A percentile compares a stretch with the other conserved stretches of the same genome.
Conservation (phyloP, 805 yeast species). For the Kazachstania martiniae region DNA sequence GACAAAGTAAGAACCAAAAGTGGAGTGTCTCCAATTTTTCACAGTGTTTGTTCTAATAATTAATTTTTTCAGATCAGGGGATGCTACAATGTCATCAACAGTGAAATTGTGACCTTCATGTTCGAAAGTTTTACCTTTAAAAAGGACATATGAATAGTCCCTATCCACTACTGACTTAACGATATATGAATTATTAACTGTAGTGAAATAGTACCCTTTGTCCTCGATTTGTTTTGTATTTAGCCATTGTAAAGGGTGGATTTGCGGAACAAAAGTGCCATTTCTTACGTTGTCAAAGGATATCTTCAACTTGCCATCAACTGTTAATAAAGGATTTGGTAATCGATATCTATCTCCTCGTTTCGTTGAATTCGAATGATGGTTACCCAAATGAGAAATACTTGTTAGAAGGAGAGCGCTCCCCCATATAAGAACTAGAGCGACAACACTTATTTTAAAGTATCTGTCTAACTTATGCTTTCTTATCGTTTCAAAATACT, state of each 20-base stretch:
- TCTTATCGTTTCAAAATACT: slow-evolving; percentile 4
- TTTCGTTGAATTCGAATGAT: slow-evolving; percentile 2
- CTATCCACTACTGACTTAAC: slow-evolving; percentile 37
- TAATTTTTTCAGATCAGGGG: slow-evolving; percentile 54
- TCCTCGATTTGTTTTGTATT: slow-evolving; percentile 42
- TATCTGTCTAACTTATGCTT: slow-evolving; percentile 5
- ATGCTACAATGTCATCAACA: slow-evolving; percentile 47
- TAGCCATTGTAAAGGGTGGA: slow-evolving; percentile 62
- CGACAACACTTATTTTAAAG: slow-evolving; percentile 9
- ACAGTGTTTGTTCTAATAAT: slow-evolving; percentile 50
- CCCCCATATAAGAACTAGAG: slow-evolving; percentile 18
- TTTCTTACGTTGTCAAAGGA: slow-evolving; percentile 39
- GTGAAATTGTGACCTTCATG: slow-evolving; percentile 31
- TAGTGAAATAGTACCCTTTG: slow-evolving; percentile 55
- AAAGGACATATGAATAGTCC: slow-evolving; percentile 35
- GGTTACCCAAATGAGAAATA: slow-evolving; percentile 3
- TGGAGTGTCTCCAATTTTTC: slow-evolving; percentile 48
- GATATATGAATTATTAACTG: slow-evolving; percentile 37
- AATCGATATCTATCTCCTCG: too few relatives aligned
- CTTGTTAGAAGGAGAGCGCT: slow-evolving; percentile 9
- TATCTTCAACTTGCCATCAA: slow-evolving; percentile 21
- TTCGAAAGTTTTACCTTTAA: slow-evolving; percentile 38
- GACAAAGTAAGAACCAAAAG: slow-evolving; percentile 34
- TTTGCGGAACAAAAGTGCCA: slow-evolving; percentile 44
- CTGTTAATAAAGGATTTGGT: slow-evolving; percentile 10